Conservation (phyloP, 75 land plant genomes). For the Azolla pinnata region DNA sequence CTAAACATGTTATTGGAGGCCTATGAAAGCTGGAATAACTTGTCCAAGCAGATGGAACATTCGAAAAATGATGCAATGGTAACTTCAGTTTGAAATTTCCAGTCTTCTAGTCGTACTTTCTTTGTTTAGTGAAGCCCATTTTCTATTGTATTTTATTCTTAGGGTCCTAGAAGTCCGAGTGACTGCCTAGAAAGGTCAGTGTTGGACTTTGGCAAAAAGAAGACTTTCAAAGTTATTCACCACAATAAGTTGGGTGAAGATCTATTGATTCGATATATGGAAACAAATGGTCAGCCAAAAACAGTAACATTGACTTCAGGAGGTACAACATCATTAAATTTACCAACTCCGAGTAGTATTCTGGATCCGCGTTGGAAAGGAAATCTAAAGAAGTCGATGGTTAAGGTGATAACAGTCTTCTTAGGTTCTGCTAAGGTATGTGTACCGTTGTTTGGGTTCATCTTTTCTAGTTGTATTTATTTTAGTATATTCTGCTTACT, state of each 20-base stretch:
- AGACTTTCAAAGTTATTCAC: slow-evolving; percentile 45
- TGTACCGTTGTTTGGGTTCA: no score
- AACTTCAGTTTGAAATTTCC: not conserved
- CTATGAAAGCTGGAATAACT: slow-evolving; percentile 77
- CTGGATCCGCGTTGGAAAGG: slow-evolving; percentile 47
- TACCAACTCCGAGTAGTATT: slow-evolving; percentile 57
- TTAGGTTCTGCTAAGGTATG: slow-evolving; percentile 64
- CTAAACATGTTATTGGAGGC: slow-evolving; percentile 83
- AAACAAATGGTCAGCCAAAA: slow-evolving; percentile 30
- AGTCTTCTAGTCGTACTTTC: not conserved
- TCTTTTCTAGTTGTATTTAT: no score
- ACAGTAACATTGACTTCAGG: slow-evolving; percentile 59
- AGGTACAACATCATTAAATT: slow-evolving; percentile 44
- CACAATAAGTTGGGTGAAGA: slow-evolving; percentile 85
- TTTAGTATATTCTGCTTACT: no score
- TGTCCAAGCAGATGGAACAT: slow-evolving; percentile 35
- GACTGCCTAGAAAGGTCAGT: slow-evolving; percentile 17
- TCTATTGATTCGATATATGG: slow-evolving; percentile 52
- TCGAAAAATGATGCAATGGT: slow-evolving; percentile 20
- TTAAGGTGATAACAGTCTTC: slow-evolving; percentile 43
- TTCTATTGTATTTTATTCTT: no score
- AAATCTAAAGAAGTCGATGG: slow-evolving; percentile 10
- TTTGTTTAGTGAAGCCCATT: no score
- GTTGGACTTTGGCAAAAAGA: slow-evolving; percentile 37
- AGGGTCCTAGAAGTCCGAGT: no score